Conservation (phyloP, 441 rosid species). For the Hura crepitans region DNA sequence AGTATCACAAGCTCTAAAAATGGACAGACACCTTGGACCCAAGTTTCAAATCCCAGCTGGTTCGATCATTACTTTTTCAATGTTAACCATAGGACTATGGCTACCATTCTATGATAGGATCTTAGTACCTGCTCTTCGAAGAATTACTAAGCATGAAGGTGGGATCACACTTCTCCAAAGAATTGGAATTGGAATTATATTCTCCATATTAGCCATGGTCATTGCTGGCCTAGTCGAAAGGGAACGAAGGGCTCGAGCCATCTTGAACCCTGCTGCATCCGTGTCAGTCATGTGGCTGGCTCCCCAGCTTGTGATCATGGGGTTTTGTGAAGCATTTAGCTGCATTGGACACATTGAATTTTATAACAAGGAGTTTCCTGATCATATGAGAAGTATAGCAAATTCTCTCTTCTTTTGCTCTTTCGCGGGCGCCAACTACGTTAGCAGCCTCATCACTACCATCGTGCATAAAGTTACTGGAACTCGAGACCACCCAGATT, state of each 20-base stretch:
- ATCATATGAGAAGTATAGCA: constrained; percentile 62
- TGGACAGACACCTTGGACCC: constrained; percentile 63
- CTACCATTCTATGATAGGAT: constrained; percentile 67
- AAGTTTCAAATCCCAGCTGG: constrained; percentile 61
- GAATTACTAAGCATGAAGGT: constrained; percentile 50
- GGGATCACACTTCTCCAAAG: constrained; percentile 60
- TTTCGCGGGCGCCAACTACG: constrained; percentile 43
- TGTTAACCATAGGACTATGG: constrained; percentile 61
- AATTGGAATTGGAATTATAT: constrained; percentile 51
- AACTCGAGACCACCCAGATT: constrained; percentile 38
- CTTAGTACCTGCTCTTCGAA: constrained; percentile 48
- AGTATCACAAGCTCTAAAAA: constrained; percentile 48
- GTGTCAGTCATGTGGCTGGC: constrained; percentile 62
- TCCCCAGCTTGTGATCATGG: constrained; percentile 67
- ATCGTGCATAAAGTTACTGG: constrained; percentile 43
- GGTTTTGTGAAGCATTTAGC: constrained; percentile 64
- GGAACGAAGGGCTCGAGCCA: constrained; percentile 41
- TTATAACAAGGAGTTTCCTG: constrained; percentile 64
- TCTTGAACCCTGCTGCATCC: constrained; percentile 33
- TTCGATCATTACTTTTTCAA: constrained; percentile 38
- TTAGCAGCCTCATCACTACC: constrained; percentile 39
- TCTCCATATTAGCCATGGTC: constrained; percentile 51
- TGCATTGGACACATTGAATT: constrained; percentile 62
- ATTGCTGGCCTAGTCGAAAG: constrained; percentile 53
- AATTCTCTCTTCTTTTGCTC: constrained; percentile 55